phyloP scores from a whole-genome alignment of 306 rosid genomes.

The Corylus avellana region DNA sequence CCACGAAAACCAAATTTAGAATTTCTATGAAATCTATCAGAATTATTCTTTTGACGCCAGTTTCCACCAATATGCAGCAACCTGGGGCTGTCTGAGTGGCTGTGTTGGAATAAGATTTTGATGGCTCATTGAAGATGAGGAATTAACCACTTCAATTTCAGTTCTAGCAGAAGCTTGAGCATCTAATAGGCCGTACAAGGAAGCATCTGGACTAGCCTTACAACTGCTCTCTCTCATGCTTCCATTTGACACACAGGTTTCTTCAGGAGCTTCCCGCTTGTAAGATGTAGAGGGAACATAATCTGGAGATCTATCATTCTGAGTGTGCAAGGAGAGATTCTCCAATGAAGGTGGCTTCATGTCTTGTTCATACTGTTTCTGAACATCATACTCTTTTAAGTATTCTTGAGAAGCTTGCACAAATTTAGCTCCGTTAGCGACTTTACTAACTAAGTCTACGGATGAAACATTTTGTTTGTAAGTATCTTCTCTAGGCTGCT shows the following conservation, averaged over 20 bases:
- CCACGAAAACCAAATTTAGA: slow-evolving; percentile 42
- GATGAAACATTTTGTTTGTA: slow-evolving; percentile 35
- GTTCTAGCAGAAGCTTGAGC: slow-evolving; percentile 45
- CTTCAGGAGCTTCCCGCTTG: slow-evolving; percentile 39
- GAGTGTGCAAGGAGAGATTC: slow-evolving; percentile 37
- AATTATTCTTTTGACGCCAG: slow-evolving; percentile 42
- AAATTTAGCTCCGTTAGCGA: slow-evolving; percentile 39
- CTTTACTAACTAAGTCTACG: slow-evolving; percentile 34
- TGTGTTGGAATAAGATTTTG: slow-evolving; percentile 37
- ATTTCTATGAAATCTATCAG: slow-evolving; percentile 50
- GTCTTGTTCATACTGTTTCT: slow-evolving; percentile 36
- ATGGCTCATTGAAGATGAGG: slow-evolving; percentile 38
- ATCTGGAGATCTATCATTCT: slow-evolving; percentile 35
- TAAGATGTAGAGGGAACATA: slow-evolving; percentile 27
- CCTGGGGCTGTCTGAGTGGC: slow-evolving; percentile 36
- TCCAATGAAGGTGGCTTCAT: slow-evolving; percentile 44
- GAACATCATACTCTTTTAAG: slow-evolving; percentile 40
- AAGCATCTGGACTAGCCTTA: slow-evolving; percentile 34
- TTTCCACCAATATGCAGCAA: slow-evolving; percentile 41
- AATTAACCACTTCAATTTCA: slow-evolving; percentile 39
- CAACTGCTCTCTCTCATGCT: slow-evolving; percentile 31
- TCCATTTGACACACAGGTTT: slow-evolving; percentile 35
- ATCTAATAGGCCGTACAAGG: slow-evolving; percentile 32
- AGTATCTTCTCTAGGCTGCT: slow-evolving; percentile 28
- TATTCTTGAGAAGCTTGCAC: slow-evolving; percentile 39